These are phyloP conservation scores for Brassica hybrid DNA, from an alignment of 441 rosid species.

Conservation along the genomic window DNA sequence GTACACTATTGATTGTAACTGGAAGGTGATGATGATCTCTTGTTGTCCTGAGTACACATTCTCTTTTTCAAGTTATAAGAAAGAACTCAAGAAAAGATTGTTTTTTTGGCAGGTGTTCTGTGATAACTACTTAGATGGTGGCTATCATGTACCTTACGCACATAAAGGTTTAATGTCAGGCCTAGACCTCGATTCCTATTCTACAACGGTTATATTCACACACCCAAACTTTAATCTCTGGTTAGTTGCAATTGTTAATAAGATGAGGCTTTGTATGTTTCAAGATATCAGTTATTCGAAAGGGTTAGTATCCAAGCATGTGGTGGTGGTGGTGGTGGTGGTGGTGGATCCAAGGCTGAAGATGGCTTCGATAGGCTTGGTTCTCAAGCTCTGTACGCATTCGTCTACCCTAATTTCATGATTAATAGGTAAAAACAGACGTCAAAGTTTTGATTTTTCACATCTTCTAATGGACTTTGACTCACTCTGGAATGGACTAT, in stretches of 20 bases:
- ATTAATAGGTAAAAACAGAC: slow-evolving; percentile 63
- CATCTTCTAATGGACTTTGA: slow-evolving; percentile 4
- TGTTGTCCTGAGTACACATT: slow-evolving; percentile 7
- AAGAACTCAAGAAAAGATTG: no score
- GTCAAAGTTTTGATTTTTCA: background rate
- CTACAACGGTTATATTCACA: slow-evolving; percentile 61
- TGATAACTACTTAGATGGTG: slow-evolving; percentile 96
- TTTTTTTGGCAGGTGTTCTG: slow-evolving; percentile 69
- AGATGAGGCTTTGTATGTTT: slow-evolving; percentile 14
- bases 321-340: slow-evolving; percentile 69
- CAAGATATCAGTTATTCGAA: slow-evolving; percentile 56
- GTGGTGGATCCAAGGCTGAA: slow-evolving; percentile 53
- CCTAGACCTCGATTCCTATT: slow-evolving; percentile 74
- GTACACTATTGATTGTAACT: slow-evolving; percentile 77
- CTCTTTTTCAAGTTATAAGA: no score
- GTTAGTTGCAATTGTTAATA: background rate
- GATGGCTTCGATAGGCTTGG: slow-evolving; percentile 68
- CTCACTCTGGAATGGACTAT: slow-evolving; percentile 4
- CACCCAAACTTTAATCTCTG: background rate
- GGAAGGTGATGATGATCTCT: slow-evolving; percentile 66
- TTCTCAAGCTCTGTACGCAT: slow-evolving; percentile 76
- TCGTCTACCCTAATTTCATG: slow-evolving; percentile 93
- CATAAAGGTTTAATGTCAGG: slow-evolving; percentile 87
- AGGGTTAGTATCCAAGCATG: slow-evolving; percentile 89
- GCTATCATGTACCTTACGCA: slow-evolving; percentile 94